phyloP scores from a whole-genome alignment of 179 eudicot genomes.

The Corrigiola litoralis region DNA sequence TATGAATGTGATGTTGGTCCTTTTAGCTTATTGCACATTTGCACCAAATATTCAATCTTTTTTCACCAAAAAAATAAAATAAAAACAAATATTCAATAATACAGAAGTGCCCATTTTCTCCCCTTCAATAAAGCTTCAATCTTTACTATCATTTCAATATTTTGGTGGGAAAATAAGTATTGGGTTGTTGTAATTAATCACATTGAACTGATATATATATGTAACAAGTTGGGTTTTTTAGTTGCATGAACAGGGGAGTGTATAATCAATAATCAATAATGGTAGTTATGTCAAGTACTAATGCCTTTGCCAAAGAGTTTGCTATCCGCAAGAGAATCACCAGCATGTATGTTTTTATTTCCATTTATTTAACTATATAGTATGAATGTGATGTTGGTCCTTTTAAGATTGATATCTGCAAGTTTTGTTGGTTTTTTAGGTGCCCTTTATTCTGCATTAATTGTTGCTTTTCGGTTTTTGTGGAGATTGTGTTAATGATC shows the following conservation, averaged over 20 bases:
- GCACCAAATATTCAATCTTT: too few relatives aligned
- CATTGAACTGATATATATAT: not conserved
- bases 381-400: not conserved
- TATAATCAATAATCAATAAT: too few relatives aligned
- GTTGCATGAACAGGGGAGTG: not conserved
- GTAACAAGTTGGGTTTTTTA: not conserved
- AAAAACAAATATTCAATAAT: not conserved
- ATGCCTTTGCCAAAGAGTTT: slow-evolving; percentile 54
- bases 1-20: not conserved
- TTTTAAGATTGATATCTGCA: not conserved
- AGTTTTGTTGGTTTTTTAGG: not conserved
- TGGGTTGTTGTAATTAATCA: not conserved
- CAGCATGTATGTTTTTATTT: slow-evolving; percentile 40
- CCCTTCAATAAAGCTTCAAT: not conserved
- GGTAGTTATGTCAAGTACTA: slow-evolving; percentile 51
- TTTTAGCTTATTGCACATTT: too few relatives aligned
- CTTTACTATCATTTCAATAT: not conserved
- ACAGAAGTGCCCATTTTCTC: not conserved
- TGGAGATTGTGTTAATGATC: too few relatives aligned
- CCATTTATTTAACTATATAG: not conserved
- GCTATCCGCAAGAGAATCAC: slow-evolving; percentile 53
- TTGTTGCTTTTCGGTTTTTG: not conserved
- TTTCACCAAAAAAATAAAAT: not conserved
- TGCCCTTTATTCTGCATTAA: not conserved
- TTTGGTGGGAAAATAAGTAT: not conserved